phyloP scores from a whole-genome alignment of 257 asterid genomes.

The Solanum habrochaites region DNA sequence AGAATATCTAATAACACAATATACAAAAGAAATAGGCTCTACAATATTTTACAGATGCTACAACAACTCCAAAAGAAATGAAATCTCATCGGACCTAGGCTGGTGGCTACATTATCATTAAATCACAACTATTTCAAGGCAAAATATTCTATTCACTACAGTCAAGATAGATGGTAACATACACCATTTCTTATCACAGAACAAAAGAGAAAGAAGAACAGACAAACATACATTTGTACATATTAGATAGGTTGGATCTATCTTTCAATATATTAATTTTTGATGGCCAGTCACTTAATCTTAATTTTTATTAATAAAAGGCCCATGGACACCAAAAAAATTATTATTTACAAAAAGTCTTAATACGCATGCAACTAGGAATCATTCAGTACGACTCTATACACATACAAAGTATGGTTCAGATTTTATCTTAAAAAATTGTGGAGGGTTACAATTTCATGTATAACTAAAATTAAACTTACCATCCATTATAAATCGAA shows the following conservation, averaged over 20 bases:
- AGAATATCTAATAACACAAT: too few species aligned
- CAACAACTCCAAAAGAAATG: neutral
- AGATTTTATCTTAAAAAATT: neutral
- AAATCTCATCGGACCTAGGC: neutral
- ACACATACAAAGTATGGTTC: neutral
- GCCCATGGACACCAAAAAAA: neutral
- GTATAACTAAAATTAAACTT: neutral
- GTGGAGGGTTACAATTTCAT: neutral
- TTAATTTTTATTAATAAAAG: neutral
- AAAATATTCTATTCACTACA: neutral
- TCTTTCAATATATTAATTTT: too few species aligned
- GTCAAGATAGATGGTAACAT: neutral
- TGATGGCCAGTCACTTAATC: neutral
- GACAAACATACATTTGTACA: neutral
- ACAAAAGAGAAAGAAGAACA: neutral
- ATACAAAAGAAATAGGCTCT: too few species aligned
- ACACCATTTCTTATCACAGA: neutral
- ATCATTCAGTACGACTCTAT: neutral
- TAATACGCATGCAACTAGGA: neutral
- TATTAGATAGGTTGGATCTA: neutral
- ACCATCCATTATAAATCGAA: neutral
- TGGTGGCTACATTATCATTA: neutral
- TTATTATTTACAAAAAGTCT: neutral
- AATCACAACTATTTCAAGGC: neutral
- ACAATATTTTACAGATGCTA: too few species aligned